Conservation (phyloP, 345 rosid species). For the Aurinia saxatilis region DNA sequence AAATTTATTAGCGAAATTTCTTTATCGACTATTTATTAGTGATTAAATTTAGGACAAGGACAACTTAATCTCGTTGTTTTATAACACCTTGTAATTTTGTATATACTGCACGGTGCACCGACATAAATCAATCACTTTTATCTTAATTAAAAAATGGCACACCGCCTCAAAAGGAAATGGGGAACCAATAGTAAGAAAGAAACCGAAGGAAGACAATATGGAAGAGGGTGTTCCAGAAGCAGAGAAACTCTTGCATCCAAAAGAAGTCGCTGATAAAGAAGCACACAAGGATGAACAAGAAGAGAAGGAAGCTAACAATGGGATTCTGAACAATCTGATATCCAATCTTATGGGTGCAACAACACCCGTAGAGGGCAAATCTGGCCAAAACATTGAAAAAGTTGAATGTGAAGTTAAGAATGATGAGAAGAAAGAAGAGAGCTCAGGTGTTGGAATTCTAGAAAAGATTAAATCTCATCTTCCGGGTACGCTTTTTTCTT, state of each 20-base stretch:
- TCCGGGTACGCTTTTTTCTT: conserved; percentile 27
- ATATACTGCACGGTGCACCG: no score
- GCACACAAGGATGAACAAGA: background rate
- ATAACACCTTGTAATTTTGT: no score
- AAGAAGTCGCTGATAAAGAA: background rate
- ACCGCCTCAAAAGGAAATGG: background rate
- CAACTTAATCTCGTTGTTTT: no score
- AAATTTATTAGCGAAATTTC: no score
- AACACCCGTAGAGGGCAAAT: background rate
- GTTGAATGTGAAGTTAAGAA: background rate
- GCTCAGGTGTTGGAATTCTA: conserved; percentile 27
- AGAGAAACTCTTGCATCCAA: conserved; percentile 22
- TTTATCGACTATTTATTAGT: no score
- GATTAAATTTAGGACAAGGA: no score
- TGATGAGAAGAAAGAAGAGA: conserved; percentile 1
- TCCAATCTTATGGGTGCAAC: background rate
- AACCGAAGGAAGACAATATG: no score
- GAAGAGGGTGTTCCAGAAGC: conserved; percentile 35
- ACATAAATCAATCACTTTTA: no score
- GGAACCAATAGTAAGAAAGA: background rate
- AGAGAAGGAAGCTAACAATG: background rate
- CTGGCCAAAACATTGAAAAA: background rate
- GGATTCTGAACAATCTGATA: background rate
- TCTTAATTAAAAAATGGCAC: no score
- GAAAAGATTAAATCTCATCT: conserved; percentile 42